A percentile compares a stretch with the other conserved stretches of the same genome.
Conservation (phyloP, 129 eudicot species). For the Flaveria ramosissima region DNA sequence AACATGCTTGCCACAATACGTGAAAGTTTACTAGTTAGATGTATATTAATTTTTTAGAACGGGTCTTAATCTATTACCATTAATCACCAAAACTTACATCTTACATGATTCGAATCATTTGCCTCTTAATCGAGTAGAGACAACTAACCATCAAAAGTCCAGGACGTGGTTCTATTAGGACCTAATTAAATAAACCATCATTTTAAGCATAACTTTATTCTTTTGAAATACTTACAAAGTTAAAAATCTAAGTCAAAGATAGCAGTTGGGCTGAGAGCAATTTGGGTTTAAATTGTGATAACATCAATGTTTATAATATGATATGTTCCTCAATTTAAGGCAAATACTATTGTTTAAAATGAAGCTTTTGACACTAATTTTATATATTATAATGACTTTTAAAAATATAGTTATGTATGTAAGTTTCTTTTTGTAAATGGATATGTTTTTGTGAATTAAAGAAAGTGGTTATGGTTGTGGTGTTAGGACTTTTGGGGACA, state of each 20-base stretch:
- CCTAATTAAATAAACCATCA: not conserved
- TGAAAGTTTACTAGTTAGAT: too few relatives aligned
- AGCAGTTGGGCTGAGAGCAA: not conserved
- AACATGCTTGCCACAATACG: too few relatives aligned
- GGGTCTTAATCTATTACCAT: too few relatives aligned
- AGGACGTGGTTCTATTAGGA: not conserved
- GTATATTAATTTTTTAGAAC: too few relatives aligned
- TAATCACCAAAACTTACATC: too few relatives aligned
- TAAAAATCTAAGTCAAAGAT: not conserved
- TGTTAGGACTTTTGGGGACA: slow-evolving; percentile 81
- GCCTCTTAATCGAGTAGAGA: too few relatives aligned
- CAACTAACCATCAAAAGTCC: too few relatives aligned
- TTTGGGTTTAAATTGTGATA: not conserved
- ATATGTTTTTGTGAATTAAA: slow-evolving; percentile 28
- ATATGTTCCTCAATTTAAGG: slow-evolving; percentile 20
- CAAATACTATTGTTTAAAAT: slow-evolving; percentile 33
- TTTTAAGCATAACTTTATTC: not conserved
- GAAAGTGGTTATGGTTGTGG: slow-evolving; percentile 60
- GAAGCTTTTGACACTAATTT: slow-evolving; percentile 23
- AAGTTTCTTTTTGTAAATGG: not conserved
- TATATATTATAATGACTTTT: slow-evolving; percentile 6
- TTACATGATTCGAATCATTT: too few relatives aligned
- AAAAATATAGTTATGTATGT: not conserved
- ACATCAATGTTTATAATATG: not conserved
- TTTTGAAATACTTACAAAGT: not conserved